Evolutionary conservation across 371 early-diverging fungal genomes (phyloP).

Genomic region (Mucor ambiguus): DNA sequence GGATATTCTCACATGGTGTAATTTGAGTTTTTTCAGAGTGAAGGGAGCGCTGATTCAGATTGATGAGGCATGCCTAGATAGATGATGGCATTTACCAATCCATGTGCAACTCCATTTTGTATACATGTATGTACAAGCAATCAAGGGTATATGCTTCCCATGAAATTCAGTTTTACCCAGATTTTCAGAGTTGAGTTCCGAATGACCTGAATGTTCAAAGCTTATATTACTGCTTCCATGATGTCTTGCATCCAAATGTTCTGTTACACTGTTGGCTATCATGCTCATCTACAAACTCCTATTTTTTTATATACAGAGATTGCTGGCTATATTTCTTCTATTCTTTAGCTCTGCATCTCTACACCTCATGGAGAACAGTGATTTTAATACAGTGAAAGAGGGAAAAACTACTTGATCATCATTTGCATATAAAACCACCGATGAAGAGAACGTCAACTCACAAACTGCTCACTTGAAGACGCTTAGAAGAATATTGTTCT

Average conservation of each 20-base stretch:
- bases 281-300: neutral
- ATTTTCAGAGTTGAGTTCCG: neutral
- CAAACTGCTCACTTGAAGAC: too few species aligned
- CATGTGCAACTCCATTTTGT: neutral
- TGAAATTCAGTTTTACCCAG: neutral
- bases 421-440: too few species aligned
- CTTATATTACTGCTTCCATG: neutral
- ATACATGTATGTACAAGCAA: too few species aligned
- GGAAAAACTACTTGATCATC: neutral
- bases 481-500: too few species aligned
- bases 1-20: neutral
- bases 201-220: neutral
- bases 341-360: too few species aligned
- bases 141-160: neutral
- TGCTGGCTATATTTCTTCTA: too few species aligned
- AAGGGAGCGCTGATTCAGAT: neutral
- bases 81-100: neutral
- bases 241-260: neutral
- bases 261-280: neutral
- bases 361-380: neutral
- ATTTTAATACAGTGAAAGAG: neutral
- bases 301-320: too few species aligned
- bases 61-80: neutral
- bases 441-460: too few species aligned
- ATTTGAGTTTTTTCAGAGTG: neutral